Evolutionary conservation across 2,329 filamentous ascomycete genomes (phyloP).

Genomic region (Botrytis cinerea): DNA sequence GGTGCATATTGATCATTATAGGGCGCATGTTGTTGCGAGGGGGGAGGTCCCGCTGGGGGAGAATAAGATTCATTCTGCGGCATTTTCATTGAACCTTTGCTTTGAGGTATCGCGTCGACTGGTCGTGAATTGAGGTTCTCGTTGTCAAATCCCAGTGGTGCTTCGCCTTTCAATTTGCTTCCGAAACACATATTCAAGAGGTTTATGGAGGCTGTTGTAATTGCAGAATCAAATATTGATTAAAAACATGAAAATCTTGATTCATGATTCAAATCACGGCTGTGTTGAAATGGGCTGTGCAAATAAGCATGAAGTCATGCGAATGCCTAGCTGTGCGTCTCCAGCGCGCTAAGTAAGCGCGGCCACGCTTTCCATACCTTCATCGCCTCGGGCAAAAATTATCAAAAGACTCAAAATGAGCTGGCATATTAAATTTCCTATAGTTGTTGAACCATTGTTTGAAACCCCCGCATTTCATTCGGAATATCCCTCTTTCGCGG

Average conservation of each 20-base stretch:
- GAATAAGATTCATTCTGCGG: constrained; percentile 36
- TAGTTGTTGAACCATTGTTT: no score
- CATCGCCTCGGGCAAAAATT: not conserved
- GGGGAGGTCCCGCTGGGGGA: constrained; percentile 40
- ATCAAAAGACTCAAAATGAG: not conserved
- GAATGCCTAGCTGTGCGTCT: not conserved
- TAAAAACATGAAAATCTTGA: not conserved
- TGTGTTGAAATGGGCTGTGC: constrained; percentile 1
- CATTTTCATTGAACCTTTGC: constrained; percentile 34
- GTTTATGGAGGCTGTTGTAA: not conserved
- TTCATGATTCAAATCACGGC: not conserved
- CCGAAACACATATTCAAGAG: constrained; percentile 37
- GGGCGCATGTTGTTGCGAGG: constrained; percentile 38
- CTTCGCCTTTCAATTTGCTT: constrained; percentile 34
- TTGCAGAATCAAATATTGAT: not conserved
- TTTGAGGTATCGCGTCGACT: constrained; percentile 29
- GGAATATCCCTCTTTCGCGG: not conserved
- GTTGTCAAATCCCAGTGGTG: constrained; percentile 27
- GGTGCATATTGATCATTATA: constrained; percentile 28
- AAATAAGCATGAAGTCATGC: constrained; percentile 3
- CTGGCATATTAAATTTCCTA: no score
- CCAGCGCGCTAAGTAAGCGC: constrained; percentile 4
- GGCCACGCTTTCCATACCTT: not conserved
- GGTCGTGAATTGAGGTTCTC: constrained; percentile 33
- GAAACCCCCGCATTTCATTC: not conserved